Percentiles rank a stretch among this genome's conserved stretches.
Evolutionary conservation across 192 early-diverging fungal species (phyloP).

Genomic region (Jimgerdemannia flammicorona): DNA sequence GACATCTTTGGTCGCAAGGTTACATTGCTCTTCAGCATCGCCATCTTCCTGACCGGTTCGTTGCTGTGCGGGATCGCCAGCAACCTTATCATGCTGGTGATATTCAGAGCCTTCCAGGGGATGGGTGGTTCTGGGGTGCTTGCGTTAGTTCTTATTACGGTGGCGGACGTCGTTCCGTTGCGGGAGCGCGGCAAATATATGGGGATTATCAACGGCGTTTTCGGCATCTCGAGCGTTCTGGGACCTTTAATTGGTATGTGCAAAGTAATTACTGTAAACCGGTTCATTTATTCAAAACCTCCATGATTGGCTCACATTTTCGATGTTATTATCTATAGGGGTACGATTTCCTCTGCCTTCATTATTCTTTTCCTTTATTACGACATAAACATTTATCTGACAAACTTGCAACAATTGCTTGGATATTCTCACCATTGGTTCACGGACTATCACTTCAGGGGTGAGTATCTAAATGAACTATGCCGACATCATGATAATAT

Average conservation of each 20-base stretch:
- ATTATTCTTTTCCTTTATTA: background rate
- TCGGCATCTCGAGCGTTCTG: constrained; percentile 27
- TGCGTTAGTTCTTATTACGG: constrained; percentile 66
- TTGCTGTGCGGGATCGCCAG: constrained; percentile 39
- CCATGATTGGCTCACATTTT: too few species aligned
- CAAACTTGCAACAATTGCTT: too few species aligned
- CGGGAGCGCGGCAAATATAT: constrained; percentile 84
- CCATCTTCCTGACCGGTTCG: constrained; percentile 77
- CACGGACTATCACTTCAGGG: background rate
- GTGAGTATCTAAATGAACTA: background rate
- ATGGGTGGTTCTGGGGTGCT: constrained; percentile 62
- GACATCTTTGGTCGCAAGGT: constrained; percentile 80
- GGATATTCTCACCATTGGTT: too few species aligned
- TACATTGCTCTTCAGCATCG: constrained; percentile 67
- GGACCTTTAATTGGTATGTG: constrained; percentile 30
- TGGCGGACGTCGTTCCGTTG: constrained; percentile 74
- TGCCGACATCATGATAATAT: too few species aligned
- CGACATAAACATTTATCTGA: too few species aligned
- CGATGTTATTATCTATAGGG: background rate
- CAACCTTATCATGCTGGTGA: constrained; percentile 32
- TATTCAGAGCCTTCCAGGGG: constrained; percentile 56
- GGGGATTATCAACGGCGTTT: constrained; percentile 41
- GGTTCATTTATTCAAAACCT: too few species aligned
- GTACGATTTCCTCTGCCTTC: background rate
- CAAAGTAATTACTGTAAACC: background rate